phyloP scores from a whole-genome alignment of 306 rosid genomes.

The Trichosanthes cucumerina region DNA sequence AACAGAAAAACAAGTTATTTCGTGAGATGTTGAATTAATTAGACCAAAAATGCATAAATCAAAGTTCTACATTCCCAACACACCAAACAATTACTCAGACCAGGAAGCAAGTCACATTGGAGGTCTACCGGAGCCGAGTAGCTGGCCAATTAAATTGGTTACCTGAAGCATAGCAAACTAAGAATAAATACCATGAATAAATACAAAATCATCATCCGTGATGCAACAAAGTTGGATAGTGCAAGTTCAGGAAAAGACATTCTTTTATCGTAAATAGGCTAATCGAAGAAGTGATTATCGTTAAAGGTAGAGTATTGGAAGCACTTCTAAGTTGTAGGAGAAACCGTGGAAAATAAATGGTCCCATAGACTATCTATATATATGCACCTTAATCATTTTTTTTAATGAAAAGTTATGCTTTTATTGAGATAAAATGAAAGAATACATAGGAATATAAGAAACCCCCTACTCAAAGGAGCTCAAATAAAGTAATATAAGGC shows the following conservation, averaged over 20 bases:
- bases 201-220: background rate
- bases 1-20: background rate
- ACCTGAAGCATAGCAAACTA: conserved; percentile 8
- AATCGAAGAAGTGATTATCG: background rate
- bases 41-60: background rate
- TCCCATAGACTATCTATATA: background rate
- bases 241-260: background rate
- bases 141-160: conserved; percentile 16
- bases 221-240: background rate
- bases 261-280: background rate
- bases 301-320: background rate
- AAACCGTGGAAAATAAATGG: too few relatives aligned
- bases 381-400: background rate
- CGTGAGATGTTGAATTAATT: background rate
- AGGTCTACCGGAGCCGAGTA: conserved; percentile 15
- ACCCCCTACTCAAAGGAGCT: too few relatives aligned
- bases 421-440: too few relatives aligned
- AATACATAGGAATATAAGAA: too few relatives aligned
- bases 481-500: background rate
- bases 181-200: background rate
- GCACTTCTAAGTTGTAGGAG: too few relatives aligned
- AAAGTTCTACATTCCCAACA: background rate
- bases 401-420: too few relatives aligned
- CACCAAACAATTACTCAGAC: background rate
- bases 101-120: background rate